Evolutionary conservation across 352 stramenopile genomes (phyloP).

Genomic region (Phytophthora constricta): DNA sequence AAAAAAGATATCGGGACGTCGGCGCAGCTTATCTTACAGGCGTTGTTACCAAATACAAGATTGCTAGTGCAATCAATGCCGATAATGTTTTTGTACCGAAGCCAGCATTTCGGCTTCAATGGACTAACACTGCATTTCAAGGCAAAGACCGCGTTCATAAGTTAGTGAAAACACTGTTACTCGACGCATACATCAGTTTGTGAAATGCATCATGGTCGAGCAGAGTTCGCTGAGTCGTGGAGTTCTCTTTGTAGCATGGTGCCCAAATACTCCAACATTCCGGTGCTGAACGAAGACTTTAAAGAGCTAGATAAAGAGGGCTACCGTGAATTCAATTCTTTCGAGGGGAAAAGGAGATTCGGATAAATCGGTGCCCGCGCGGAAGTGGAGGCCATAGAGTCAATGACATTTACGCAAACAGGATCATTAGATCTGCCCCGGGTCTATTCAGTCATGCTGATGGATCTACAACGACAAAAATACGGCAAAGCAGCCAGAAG

Average conservation of each 20-base stretch:
- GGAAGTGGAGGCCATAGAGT: constrained; percentile 3
- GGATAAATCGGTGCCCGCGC: neutral
- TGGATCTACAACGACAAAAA: neutral
- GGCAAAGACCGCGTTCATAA: neutral
- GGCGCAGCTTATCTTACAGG: neutral
- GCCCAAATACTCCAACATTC: constrained; percentile 4
- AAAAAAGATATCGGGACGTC: neutral
- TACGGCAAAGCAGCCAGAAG: neutral
- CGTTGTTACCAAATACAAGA: neutral
- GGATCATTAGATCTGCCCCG: neutral
- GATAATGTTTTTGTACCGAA: neutral
- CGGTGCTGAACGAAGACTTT: constrained; percentile 2
- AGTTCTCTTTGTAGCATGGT: constrained; percentile 1
- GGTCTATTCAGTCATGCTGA: constrained; percentile 2
- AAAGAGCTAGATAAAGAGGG: neutral
- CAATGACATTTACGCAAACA: constrained; percentile 2
- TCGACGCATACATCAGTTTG: constrained; percentile 8
- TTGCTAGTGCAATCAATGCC: neutral
- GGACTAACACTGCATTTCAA: constrained; percentile 12
- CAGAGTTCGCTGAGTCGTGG: constrained; percentile 7
- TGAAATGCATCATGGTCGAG: neutral
- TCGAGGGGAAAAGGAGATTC: neutral
- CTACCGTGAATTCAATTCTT: constrained; percentile 5
- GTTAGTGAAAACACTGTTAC: neutral
- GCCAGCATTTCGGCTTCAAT: neutral